These are phyloP conservation scores for Starmera quercuum DNA, from an alignment of 805 yeast species.

Conservation along the genomic window DNA sequence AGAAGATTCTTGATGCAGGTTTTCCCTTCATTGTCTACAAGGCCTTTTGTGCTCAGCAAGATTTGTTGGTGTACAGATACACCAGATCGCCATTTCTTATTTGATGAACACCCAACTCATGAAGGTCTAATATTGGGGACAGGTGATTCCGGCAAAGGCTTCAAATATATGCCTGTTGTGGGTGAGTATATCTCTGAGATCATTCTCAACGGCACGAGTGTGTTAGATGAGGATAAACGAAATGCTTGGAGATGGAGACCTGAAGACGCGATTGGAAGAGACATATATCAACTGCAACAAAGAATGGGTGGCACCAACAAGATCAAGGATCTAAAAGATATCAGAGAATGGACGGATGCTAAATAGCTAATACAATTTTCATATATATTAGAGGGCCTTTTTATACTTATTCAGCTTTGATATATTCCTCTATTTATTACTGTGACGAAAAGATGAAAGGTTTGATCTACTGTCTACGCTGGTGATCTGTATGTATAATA, in stretches of 20 bases:
- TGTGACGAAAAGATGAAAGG: too few species aligned
- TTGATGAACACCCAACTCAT: slow-evolving; percentile 23
- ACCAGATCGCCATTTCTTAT: slow-evolving; percentile 24
- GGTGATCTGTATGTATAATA: too few species aligned
- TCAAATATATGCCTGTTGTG: slow-evolving; percentile 27
- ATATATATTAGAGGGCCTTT: too few species aligned
- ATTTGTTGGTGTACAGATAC: slow-evolving; percentile 33
- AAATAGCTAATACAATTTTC: too few species aligned
- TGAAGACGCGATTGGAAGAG: slow-evolving; percentile 19
- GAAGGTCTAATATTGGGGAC: slow-evolving; percentile 22
- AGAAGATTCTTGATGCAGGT: slow-evolving; percentile 24
- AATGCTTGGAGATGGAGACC: slow-evolving; percentile 30
- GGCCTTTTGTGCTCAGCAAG: slow-evolving; percentile 22
- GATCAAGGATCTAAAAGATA: slow-evolving; percentile 21
- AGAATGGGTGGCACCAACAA: slow-evolving; percentile 24
- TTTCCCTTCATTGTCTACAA: slow-evolving; percentile 22
- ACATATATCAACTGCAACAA: slow-evolving; percentile 16
- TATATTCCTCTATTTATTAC: too few species aligned
- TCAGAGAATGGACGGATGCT: slow-evolving; percentile 21
- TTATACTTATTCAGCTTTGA: too few species aligned
- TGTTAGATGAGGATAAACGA: slow-evolving; percentile 18
- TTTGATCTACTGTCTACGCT: too few species aligned
- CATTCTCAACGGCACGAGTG: slow-evolving; percentile 22
- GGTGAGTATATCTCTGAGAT: slow-evolving; percentile 25
- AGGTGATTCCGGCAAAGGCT: slow-evolving; percentile 31